Evolutionary conservation across 2,329 filamentous ascomycete species (phyloP), one percentile per base, ranked within the genome.

Genomic region (Diaporthe longicolla): DNA sequence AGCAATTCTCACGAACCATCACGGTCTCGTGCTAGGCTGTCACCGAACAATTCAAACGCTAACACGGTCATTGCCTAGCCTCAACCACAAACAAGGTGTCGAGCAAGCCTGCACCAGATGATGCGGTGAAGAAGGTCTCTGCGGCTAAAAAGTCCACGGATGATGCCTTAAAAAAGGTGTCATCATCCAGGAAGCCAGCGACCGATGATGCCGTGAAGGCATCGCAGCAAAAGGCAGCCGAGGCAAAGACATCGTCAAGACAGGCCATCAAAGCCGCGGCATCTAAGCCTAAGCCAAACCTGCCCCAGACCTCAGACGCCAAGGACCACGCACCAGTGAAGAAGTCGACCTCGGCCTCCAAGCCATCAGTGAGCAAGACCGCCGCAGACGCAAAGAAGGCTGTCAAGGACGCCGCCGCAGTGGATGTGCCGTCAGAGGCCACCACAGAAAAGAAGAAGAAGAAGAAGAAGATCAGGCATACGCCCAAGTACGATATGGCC

Each of bases 361-460:
- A 58, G 66, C 66, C 66, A 13, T 55, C 66, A 11, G 40, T 68
- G n/a, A 63, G 58, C 70, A 72, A 72, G 70, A 72, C 58, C 1
- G 70, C 52, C 35, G 61, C 66, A 15, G 70, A 73, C 3, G 72
- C 68, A 2, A 68, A 48, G 37, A 55, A 72, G 57, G 69, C 69
- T 6, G 59, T 75, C 45, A 48, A 72, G 45, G 59, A 75, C 54
- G 21, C 66, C 2, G 55, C 69, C 32, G 24, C 68, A 11, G 43
- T 45, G 26, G 66, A 70, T 3, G 70, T 52, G 17, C 54, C 37
- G 26, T 57, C 74, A 5, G 74, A 73, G 15, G 59, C 72, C 19
- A 65, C 55, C 7, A 70, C 73, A 40, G 69, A 58, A 24, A 75
- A 75, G 66, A 75, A 75, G 68, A 75, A 75, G 48, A 75, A 75